These are phyloP conservation scores for Citrus mangshanensis DNA, from an alignment of 345 rosid genomes.

Conservation along the genomic window DNA sequence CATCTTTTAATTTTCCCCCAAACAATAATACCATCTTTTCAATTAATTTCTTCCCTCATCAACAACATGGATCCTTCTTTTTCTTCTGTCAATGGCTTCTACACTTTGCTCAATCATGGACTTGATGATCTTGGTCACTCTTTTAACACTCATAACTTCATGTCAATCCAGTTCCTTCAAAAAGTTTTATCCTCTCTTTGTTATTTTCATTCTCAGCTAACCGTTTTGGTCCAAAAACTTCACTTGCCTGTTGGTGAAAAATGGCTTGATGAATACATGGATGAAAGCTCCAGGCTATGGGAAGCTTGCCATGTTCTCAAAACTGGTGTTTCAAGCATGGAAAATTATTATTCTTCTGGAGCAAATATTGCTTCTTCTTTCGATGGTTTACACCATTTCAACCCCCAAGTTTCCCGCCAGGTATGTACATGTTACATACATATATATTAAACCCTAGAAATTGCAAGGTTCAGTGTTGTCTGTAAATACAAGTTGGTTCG, in stretches of 20 bases:
- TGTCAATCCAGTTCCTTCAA: constrained; percentile 49
- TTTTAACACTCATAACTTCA: constrained; percentile 35
- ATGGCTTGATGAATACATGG: constrained; percentile 79
- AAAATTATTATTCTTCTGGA: constrained; percentile 34
- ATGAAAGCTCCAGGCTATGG: constrained; percentile 64
- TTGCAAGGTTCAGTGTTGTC: no score
- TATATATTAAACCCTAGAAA: no score
- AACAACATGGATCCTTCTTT: constrained; percentile 43
- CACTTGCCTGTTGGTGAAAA: constrained; percentile 60
- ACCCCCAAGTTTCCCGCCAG: constrained; percentile 42
- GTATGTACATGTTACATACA: constrained; percentile 11
- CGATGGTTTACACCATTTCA: constrained; percentile 25
- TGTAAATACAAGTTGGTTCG: not conserved
- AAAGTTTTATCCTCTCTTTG: constrained; percentile 38
- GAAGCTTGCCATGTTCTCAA: constrained; percentile 55
- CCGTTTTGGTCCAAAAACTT: constrained; percentile 52
- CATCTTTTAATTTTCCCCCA: constrained; percentile 21
- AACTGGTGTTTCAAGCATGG: constrained; percentile 43
- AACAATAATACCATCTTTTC: not conserved
- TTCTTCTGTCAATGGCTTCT: constrained; percentile 50
- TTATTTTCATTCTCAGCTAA: constrained; percentile 51
- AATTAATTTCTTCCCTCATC: not conserved
- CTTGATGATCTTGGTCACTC: constrained; percentile 46
- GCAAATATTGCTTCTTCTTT: constrained; percentile 41
- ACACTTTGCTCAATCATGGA: constrained; percentile 33